phyloP scores from a whole-genome alignment of 2,329 filamentous ascomycete species.

The Colletotrichum endophyticum region DNA sequence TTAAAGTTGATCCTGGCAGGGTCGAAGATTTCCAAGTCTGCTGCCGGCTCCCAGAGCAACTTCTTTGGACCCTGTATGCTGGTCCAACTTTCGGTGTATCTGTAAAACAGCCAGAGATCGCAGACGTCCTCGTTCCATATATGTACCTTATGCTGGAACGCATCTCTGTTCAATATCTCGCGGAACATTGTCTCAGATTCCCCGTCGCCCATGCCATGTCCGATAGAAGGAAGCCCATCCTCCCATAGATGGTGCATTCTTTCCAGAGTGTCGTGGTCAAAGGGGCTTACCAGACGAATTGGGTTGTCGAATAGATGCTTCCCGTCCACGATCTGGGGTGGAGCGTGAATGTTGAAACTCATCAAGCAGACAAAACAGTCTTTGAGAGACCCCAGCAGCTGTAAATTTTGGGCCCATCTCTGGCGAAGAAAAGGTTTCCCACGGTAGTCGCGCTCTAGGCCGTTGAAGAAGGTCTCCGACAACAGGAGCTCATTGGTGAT shows the following conservation, averaged over 20 bases:
- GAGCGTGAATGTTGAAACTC: neutral
- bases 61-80: rapidly evolving
- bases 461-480: neutral
- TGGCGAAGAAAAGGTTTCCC: neutral
- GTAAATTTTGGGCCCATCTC: neutral
- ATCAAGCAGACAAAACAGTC: neutral
- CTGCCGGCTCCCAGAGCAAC: neutral
- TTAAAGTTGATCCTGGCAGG: neutral
- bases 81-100: neutral
- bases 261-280: rapidly evolving
- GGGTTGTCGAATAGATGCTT: neutral
- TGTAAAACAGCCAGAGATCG: neutral
- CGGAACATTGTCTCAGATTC: rapidly evolving
- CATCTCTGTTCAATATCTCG: neutral
- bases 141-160: rapidly evolving
- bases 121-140: rapidly evolving
- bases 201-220: rapidly evolving
- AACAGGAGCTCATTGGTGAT: neutral
- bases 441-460: neutral
- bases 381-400: neutral
- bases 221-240: neutral
- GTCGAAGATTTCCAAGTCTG: neutral
- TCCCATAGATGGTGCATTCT: neutral
- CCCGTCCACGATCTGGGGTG: rapidly evolving
- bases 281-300: rapidly evolving